These are phyloP conservation scores for Ophiostoma piceae DNA, from an alignment of 2,329 filamentous ascomycete genomes.

Conservation along the genomic window DNA sequence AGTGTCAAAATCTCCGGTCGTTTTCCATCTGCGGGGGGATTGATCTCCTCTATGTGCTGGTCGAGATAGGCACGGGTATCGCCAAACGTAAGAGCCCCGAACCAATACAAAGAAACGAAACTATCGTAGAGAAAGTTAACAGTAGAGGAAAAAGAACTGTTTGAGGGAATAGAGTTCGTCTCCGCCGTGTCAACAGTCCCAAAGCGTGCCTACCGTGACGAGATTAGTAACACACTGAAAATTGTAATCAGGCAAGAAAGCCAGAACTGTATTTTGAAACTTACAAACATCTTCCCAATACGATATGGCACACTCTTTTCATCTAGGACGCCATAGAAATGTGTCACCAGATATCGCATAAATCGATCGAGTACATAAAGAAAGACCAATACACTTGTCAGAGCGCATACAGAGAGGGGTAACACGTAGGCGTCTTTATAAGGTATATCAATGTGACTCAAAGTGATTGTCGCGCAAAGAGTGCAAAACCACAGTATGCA, in stretches of 20 bases:
- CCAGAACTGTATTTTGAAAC: no score
- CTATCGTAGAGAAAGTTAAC: neutral
- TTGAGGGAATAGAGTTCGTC: no score
- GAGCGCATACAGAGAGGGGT: neutral
- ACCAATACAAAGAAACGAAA: neutral
- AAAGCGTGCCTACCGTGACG: no score
- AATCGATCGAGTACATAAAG: neutral
- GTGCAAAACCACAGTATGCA: neutral
- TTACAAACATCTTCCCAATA: no score
- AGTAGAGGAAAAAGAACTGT: no score
- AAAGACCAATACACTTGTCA: neutral
- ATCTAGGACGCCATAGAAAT: neutral
- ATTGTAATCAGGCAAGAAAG: no score
- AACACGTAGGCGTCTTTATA: neutral
- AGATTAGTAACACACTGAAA: no score
- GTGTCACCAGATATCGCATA: neutral
- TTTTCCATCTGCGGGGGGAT: no score
- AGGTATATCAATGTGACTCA: neutral
- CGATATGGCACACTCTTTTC: no score
- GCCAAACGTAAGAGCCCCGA: neutral
- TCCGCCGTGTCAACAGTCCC: no score
- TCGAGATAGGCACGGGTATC: neutral
- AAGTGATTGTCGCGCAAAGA: neutral
- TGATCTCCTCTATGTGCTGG: no score
- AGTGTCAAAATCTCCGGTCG: neutral